These are phyloP conservation scores for Spencermartinsiella ligniputridi DNA, from an alignment of 1,139 yeast genomes.

Conservation along the genomic window DNA sequence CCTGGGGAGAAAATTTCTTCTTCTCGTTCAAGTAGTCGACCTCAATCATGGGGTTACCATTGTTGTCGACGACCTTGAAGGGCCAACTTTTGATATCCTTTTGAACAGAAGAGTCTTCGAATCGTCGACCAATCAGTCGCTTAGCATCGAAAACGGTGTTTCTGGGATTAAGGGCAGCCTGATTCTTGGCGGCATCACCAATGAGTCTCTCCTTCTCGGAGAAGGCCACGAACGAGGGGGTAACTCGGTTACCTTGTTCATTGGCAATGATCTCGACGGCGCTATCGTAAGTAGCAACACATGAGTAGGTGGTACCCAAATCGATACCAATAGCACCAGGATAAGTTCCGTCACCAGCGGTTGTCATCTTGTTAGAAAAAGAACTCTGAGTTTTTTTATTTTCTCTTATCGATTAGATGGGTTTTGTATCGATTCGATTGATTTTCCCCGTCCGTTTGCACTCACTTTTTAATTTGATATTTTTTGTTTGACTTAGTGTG, in stretches of 20 bases:
- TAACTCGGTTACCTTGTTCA: conserved; percentile 99
- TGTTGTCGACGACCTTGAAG: conserved; percentile 82
- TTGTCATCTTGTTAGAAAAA: conserved; percentile 21
- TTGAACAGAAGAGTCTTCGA: conserved; percentile 85
- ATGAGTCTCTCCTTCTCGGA: conserved; percentile 95
- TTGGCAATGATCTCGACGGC: conserved; percentile 89
- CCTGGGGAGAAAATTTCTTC: conserved; percentile 95
- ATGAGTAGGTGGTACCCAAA: conserved; percentile 88
- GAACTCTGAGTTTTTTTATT: no score
- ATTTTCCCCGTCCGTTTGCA: no score
- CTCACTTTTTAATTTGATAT: no score
- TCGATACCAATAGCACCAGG: conserved; percentile 99
- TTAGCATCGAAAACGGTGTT: conserved; percentile 97
- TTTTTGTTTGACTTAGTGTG: no score
- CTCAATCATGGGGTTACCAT: conserved; percentile 87
- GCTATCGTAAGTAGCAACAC: conserved; percentile 82
- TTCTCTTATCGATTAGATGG: no score
- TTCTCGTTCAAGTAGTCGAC: conserved; percentile 92
- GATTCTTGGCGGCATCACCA: conserved; percentile 99
- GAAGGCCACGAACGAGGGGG: conserved; percentile 98
- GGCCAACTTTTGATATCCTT: conserved; percentile 98
- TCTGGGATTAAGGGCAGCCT: conserved; percentile 94
- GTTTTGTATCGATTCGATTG: no score
- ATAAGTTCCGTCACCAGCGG: conserved; percentile 82
- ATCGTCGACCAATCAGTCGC: conserved; percentile 96